Evolutionary conservation across 768 basidiomycete genomes (phyloP), one percentile per base, ranked within the genome.

Genomic region (Boletales sp.): DNA sequence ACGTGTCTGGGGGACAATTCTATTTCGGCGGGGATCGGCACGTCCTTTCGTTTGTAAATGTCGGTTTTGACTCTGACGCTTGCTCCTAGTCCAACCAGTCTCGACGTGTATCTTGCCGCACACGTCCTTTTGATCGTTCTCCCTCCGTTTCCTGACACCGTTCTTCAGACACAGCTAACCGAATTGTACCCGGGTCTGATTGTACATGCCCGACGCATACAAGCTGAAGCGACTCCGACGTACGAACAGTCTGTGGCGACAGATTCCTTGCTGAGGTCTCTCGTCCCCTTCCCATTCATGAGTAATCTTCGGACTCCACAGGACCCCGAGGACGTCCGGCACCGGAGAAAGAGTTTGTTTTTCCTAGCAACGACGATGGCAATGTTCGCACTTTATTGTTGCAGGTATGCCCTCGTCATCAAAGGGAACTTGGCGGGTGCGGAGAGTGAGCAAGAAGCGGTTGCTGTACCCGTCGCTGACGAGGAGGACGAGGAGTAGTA

Each of bases 91-190:
- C 76, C 77, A 12, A 81, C 84, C 1, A 74, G 77, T 5, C 64
- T 90, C 15, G 90, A 92, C 53, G 63, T 86, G 19, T 62, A 81
- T 34, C 68, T 90, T 17, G 85, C 89, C 15, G 78, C 87, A 7
- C 85, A 89, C 54, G 70, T 85, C 25, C 73, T 88, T 31, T 71
- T 89, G 31, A 68, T 90, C 4, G 53, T 74, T 4, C 66, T 76
- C 40, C 78, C 83, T 6, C 77, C 80, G 34, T 84, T 83, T 49
- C 82, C 86, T 1, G 82, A 89, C 55, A 67, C 80, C 3, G 62
- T 82, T 14, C 54, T 91, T 8, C 73, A 77, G 59, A 71, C 73
- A 53, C 73, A 86, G 4, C 62, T 90, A 9, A 60, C 59, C 2
- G 76, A 78, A 7, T 75, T 77, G 4, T 89, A 83, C 61, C 77